Percentiles rank a stretch among this genome's conserved stretches.
These are phyloP conservation scores for Ascoidea tarda DNA, from an alignment of 805 yeast species.

Conservation along the genomic window DNA sequence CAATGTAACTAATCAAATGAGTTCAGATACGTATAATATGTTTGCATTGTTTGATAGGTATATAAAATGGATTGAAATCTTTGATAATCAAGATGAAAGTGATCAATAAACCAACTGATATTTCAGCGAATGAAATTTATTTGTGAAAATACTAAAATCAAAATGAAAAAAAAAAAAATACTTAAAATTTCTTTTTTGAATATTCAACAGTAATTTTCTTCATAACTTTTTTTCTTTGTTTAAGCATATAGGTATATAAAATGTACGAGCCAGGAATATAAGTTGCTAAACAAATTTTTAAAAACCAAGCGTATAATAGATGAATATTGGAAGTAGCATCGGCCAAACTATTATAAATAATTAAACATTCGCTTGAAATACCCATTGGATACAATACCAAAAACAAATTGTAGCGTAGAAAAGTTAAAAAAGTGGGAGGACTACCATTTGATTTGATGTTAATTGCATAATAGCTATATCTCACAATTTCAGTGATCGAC, in stretches of 20 bases:
- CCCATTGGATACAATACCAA: conserved; percentile 81
- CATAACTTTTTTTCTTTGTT: conserved; percentile 71
- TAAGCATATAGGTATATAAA: conserved; percentile 77
- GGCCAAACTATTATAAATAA: conserved; percentile 58
- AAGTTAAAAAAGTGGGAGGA: conserved; percentile 45
- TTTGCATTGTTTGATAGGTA: conserved; percentile 9
- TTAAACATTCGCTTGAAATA: conserved; percentile 67
- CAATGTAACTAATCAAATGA: too few relatives aligned
- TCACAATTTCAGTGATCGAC: conserved; percentile 86
- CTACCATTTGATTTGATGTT: conserved; percentile 34
- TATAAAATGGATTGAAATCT: conserved; percentile 10
- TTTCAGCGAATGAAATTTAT: neutral
- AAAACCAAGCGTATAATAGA: conserved; percentile 33
- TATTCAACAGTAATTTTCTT: conserved; percentile 19
- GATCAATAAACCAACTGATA: neutral
- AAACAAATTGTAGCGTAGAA: conserved; percentile 76
- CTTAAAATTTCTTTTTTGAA: conserved; percentile 3
- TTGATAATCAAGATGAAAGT: conserved; percentile 1
- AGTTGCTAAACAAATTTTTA: conserved; percentile 42
- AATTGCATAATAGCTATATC: conserved; percentile 80
- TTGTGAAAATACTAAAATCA: neutral
- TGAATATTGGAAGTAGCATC: conserved; percentile 46
- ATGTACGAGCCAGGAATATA: conserved; percentile 84
- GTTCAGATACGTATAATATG: conserved; percentile 14
- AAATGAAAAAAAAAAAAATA: neutral